A percentile compares a stretch with the other conserved stretches of the same genome.
Evolutionary conservation across 768 basidiomycete species (phyloP).

Genomic region (Tulasnella sp.): DNA sequence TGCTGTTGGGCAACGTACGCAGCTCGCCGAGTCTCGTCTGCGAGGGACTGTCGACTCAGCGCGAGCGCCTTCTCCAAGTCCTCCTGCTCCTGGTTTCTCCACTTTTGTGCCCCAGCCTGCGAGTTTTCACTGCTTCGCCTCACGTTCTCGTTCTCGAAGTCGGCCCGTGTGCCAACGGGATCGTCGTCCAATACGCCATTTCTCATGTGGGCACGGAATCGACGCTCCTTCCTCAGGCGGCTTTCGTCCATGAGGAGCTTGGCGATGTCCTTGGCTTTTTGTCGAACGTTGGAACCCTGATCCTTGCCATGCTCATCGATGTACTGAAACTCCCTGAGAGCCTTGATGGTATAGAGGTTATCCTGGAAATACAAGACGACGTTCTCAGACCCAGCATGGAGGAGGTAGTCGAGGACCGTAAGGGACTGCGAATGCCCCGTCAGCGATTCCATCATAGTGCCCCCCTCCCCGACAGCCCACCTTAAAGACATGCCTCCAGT

Average conservation of each 20-base stretch:
- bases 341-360: conserved; percentile 96
- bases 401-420: conserved; percentile 88
- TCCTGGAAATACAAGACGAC: conserved; percentile 98
- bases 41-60: conserved; percentile 69
- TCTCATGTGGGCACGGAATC: conserved; percentile 80
- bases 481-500: conserved; percentile 99
- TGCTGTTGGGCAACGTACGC: neutral
- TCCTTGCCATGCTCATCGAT: conserved; percentile 94
- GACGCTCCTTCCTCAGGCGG: conserved; percentile 78
- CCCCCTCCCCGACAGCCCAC: conserved; percentile 34
- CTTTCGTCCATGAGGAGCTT: conserved; percentile 81
- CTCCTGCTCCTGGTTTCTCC: conserved; percentile 54
- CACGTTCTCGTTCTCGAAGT: conserved; percentile 42
- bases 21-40: conserved; percentile 52
- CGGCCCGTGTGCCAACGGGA: conserved; percentile 35
- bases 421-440: conserved; percentile 49
- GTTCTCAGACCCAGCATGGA: conserved; percentile 96
- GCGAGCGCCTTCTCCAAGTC: conserved; percentile 83
- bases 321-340: conserved; percentile 96
- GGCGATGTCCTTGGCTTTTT: conserved; percentile 97
- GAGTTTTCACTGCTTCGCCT: conserved; percentile 32
- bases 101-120: conserved; percentile 26
- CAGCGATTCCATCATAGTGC: neutral
- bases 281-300: conserved; percentile 94
- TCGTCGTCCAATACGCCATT: conserved; percentile 77